Percentiles rank a stretch among this genome's conserved stretches.
Evolutionary conservation across 805 yeast species (phyloP).

Genomic region (Saturnispora zaruensis): DNA sequence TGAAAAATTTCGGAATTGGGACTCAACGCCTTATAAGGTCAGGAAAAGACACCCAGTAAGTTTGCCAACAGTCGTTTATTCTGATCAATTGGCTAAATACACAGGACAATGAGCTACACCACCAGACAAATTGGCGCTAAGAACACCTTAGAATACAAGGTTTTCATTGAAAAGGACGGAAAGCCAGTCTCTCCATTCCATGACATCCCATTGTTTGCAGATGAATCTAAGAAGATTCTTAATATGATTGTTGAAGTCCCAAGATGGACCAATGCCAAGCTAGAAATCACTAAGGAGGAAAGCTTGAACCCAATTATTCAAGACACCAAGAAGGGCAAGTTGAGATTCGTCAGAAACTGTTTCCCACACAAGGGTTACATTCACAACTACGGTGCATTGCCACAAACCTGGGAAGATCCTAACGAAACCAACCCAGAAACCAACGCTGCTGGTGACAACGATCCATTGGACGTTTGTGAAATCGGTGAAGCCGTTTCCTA

Average conservation of each 20-base stretch:
- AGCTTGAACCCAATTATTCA: constrained; percentile 89
- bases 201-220: constrained; percentile 86
- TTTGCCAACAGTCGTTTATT: background rate
- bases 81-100: background rate
- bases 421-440: constrained; percentile 56
- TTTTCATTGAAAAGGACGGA: constrained; percentile 86
- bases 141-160: constrained; percentile 89
- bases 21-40: background rate
- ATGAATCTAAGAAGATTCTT: constrained; percentile 79
- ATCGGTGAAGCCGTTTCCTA: constrained; percentile 60
- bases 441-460: constrained; percentile 69
- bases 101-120: constrained; percentile 57
- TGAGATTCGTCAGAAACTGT: constrained; percentile 92
- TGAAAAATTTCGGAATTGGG: background rate
- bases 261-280: constrained; percentile 96
- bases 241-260: constrained; percentile 89
- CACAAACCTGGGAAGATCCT: constrained; percentile 86
- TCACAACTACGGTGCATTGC: constrained; percentile 97
- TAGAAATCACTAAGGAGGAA: constrained; percentile 83
- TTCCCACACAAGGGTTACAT: constrained; percentile 99
- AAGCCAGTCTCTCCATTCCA: constrained; percentile 95
- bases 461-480: constrained; percentile 81
- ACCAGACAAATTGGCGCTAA: constrained; percentile 94
- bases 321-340: constrained; percentile 95
- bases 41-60: background rate